Evolutionary conservation across 352 stramenopile species (phyloP), one percentile per base, ranked within the genome.

Genomic region (Pythium myriotylum): DNA sequence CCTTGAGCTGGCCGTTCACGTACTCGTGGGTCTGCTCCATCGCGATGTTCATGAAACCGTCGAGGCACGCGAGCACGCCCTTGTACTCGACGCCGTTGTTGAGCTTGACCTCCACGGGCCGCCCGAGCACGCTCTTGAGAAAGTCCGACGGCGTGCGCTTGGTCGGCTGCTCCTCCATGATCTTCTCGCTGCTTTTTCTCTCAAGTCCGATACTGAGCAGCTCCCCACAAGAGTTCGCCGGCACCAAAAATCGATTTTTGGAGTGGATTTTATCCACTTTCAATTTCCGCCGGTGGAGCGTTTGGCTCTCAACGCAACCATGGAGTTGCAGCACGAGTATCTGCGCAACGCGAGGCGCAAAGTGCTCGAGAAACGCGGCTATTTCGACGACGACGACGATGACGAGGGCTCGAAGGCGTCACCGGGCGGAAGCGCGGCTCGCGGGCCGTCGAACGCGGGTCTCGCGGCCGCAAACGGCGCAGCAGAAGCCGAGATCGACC

Each of bases 21-120:
- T 98, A 99, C 79, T 99, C 98, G 69, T 99, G 97, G 54, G 97
- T 99, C 79, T 99, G 97, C 78, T 99, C 98, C 96, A 99, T 99
- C 33, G 97, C 98, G 81, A 99, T 99, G 83, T 99, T 99, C 96
- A 99, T 98, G 79, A 99, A 99, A 33, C 98, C 97, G 84, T 99
- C 98, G 39, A 99, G 86, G 72, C 97, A 99, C 17, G 96, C 97
- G 47, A 99, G 79, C 26, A 99, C 91, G 66, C 97, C 97, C 67
- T 95, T 94, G 80, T 99, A 99, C 77, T 99, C 92, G 48, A 99
- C 96, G 61, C 97, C 97, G 40, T 97, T 98, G 88, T 99, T 99
- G 22, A 99, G 87, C 73, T 99, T 99, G 20, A 99, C 97, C 68
- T 94, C 89, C 48, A 99, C 97, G 39, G 97, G 96, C 35, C 94